Evolutionary conservation across 2,329 filamentous ascomycete species (phyloP), one percentile per base, ranked within the genome.

Genomic region (Venturia oleaginea): DNA sequence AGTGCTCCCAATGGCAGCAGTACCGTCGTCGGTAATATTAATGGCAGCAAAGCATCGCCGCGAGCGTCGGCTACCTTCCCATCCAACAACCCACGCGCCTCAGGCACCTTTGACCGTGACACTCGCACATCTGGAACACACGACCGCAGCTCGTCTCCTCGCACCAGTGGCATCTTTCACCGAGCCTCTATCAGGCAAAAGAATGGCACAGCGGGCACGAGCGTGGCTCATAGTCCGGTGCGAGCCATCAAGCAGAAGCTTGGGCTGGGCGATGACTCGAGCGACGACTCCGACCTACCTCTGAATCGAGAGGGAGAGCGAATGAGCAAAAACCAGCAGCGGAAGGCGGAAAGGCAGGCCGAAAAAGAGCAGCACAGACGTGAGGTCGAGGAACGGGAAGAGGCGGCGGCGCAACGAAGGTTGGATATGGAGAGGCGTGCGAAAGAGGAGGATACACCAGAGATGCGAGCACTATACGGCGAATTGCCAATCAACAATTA

Each of bases 401-500:
- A 73, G 38, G 79, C 79, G 51, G 75, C 80, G 54, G 72, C 76
- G 67, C 80, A 71, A 71, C 78, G 76, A 72, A 80, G 74, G 73
- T 78, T 73, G 59, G 77, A 81, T 54, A 77, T 79, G 73, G 76
- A 78, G 65, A 74, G 74, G 65, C 76, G 76, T 64, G 83, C 84
- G 0, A 72, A 73, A 13, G 76, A 76, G 30, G 80, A 83, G 64
- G 81, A 87, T 72, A 84, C 84, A 0, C 75, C 80, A 2, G 84
- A 86, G 65, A 83, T 85, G 76, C 81, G 78, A 69, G 77, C 80
- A 30, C 82, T 80, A 61, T 87, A 87, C 72, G 85, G 85, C 43
- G 76, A 81, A 27, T 70, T 84, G 51, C 80, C 81, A 3, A 75
- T 86, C 68, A 83, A 86, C 73, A 82, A 81, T 72, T 87, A 82